Evolutionary conservation across 1,284 basidiomycete genomes (phyloP), one percentile per base, ranked within the genome.

Genomic region (Trametes pubescens): DNA sequence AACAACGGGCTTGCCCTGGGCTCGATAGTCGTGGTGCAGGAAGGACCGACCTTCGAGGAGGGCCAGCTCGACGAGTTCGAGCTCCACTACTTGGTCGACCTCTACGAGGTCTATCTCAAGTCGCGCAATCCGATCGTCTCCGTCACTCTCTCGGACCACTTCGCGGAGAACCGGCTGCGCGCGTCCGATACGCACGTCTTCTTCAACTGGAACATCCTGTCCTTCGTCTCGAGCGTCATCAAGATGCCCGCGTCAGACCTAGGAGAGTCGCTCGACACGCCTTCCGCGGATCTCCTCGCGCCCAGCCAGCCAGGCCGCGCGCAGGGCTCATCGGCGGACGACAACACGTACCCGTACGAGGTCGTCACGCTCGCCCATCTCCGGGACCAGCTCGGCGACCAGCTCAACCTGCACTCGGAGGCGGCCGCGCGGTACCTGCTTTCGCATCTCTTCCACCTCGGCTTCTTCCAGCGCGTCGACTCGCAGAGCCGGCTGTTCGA

Each of bases 131-230:
- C 82, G 22, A 69, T 74, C 4, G 71, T 80, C 43, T 87, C 87
- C 5, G 74, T 78, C 22, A 74, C 80, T 10, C 75, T 88, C 51
- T 75, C 80, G 29, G 86, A 89, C 57, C 88, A 86, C 66, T 73
- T 87, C 40, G 76, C 82, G 46, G 84, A 85, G 64, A 84, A 83
- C 65, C 64, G 73, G 35, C 64, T 81, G 16, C 62, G 73, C 21
- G 72, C 78, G 8, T 71, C 77, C n/a, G 78, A 80, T 21, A 78
- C 82, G 49, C 77, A 79, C 13, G 77, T 91, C 46, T 80, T 91
- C 73, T 93, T 88, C 77, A 85, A 89, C 62, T 89, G 87, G 83
- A 81, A 86, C 3, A 85, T 82, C 62, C 78, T 94, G 24, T 78
- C 84, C 22, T 92, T 86, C 70, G 78, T 91, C 16, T 75, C 84